Evolutionary conservation across 2,329 filamentous ascomycete species (phyloP), one percentile per base, ranked within the genome.

Genomic region (Phaeosphaeria sp.): DNA sequence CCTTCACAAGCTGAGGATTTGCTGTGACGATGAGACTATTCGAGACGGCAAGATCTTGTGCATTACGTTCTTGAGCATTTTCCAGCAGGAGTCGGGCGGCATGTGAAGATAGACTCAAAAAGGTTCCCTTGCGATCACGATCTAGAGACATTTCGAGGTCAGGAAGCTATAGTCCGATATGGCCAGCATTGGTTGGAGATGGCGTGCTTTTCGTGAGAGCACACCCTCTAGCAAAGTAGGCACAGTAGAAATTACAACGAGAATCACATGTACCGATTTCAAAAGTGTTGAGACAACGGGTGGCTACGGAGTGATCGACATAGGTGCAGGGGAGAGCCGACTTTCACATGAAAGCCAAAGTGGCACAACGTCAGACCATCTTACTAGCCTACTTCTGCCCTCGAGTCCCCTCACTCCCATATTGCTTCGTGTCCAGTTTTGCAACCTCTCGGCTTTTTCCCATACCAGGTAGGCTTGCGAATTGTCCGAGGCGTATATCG

Each of bases 61-160:
- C 64, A 71, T 71, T 65, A 63, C 56, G 62, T 63, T 69, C 59
- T 64, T 67, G 60, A 65, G 71, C 71, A 74, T 72, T 72, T 36
- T 71, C 58, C 60, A 65, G 68, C 69, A 61, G 67, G 63, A 69
- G 68, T 68, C 62, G 62, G 36, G 67, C 63, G 62, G 59, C 62
- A 68, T 64, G 55, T 61, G 66, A 62, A 62, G 57, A 66, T 69
- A 71, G 71, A 68, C 55, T 60, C 58, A 56, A 65, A 63, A 68
- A 64, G 61, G 56, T 52, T 63, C 41, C 57, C 58, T 54, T 56
- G 51, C 50, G 58, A 63, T 55, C 58, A 60, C 63, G 54, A 54
- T 57, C 54, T 59, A 58, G 60, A 65, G 54, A 55, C 54, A 18
- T 3, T 18, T 43, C 30, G 57, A 54, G 55, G 58, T 54, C 52